Evolutionary conservation across 805 yeast genomes (phyloP).

Genomic region (Cyberlindnera mississippiensis): DNA sequence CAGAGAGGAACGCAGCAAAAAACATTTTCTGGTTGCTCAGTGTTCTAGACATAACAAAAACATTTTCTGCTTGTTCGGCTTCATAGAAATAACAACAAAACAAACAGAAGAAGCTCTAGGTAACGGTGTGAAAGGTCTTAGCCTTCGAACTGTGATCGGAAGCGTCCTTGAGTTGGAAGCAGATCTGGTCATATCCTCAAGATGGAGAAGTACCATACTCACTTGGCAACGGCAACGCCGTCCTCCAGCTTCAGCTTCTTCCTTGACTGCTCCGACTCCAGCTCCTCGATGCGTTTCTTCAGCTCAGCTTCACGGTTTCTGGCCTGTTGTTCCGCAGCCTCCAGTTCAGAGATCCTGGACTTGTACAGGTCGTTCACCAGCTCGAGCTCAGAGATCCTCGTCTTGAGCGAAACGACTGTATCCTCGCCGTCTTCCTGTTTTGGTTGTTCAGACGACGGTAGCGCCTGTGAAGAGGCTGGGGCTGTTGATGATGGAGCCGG

Average conservation of each 20-base stretch:
- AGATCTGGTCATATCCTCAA: too few species aligned
- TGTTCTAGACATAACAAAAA: too few species aligned
- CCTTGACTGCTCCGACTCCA: slow-evolving; percentile 14
- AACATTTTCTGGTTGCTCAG: too few species aligned
- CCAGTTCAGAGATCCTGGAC: slow-evolving; percentile 78
- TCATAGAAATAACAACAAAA: too few species aligned
- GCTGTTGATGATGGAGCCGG: slow-evolving; percentile 1
- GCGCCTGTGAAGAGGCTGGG: slow-evolving; percentile 1
- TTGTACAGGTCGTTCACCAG: slow-evolving; percentile 85
- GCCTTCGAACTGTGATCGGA: too few species aligned
- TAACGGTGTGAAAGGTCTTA: too few species aligned
- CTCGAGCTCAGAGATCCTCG: slow-evolving; percentile 84
- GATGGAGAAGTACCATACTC: neutral
- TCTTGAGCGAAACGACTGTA: slow-evolving; percentile 41
- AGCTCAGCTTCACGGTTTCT: slow-evolving; percentile 14
- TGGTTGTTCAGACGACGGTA: slow-evolving; percentile 12
- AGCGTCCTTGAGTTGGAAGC: too few species aligned
- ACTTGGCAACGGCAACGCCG: slow-evolving; percentile 6
- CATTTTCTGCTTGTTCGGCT: too few species aligned
- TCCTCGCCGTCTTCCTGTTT: slow-evolving; percentile 30
- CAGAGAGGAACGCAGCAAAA: too few species aligned
- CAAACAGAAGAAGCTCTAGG: neutral
- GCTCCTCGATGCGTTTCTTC: slow-evolving; percentile 11
- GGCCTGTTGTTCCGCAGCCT: slow-evolving; percentile 29
- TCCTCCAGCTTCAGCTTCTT: slow-evolving; percentile 23